These are phyloP conservation scores for Inga laurina DNA, from an alignment of 306 rosid genomes.

Conservation along the genomic window DNA sequence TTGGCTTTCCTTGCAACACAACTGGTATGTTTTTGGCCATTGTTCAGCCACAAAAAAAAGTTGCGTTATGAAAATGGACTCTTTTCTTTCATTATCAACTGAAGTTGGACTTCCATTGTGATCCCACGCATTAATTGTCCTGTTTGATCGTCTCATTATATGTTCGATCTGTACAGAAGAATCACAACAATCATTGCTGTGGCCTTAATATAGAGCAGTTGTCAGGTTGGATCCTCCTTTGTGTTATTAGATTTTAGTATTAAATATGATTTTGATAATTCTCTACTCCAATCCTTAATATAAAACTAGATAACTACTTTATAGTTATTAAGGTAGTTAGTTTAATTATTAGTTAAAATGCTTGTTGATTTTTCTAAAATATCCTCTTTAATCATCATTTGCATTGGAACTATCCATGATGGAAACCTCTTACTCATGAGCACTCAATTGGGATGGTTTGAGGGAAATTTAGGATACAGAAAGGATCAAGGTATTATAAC, in stretches of 20 bases:
- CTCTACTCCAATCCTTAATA: too few species aligned
- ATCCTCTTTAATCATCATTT: too few species aligned
- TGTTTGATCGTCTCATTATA: background rate
- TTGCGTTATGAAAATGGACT: background rate
- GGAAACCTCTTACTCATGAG: too few species aligned
- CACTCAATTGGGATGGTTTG: too few species aligned
- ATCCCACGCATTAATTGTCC: background rate
- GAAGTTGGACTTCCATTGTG: background rate
- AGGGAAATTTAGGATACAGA: too few species aligned
- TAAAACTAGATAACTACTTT: too few species aligned
- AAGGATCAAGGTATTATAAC: too few species aligned
- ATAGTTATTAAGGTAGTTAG: too few species aligned
- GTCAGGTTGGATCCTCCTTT: background rate
- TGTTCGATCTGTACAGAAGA: background rate
- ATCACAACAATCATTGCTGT: background rate
- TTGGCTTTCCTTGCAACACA: background rate
- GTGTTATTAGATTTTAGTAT: background rate
- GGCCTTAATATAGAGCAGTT: background rate
- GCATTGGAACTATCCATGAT: too few species aligned
- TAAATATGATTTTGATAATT: background rate
- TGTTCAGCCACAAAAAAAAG: too few species aligned
- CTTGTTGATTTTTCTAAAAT: too few species aligned
- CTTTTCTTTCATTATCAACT: background rate
- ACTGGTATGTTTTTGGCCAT: background rate
- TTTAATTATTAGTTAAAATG: too few species aligned